These are phyloP conservation scores for Amniculicola lignicola DNA, from an alignment of 495 filamentous ascomycete genomes.

Conservation along the genomic window DNA sequence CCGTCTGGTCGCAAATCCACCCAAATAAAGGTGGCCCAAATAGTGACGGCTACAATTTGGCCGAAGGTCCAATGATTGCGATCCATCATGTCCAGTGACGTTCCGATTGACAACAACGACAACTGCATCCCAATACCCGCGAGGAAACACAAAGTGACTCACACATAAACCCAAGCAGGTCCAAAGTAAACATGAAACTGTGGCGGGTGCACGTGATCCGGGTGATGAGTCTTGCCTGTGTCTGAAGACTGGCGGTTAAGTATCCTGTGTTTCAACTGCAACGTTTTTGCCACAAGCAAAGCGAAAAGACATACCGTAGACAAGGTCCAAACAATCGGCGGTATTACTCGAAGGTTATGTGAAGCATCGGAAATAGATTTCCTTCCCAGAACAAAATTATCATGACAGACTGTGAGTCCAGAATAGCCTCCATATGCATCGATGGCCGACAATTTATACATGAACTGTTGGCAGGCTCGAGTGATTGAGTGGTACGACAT, in stretches of 20 bases:
- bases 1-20: too few relatives aligned
- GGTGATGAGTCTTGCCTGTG: too few relatives aligned
- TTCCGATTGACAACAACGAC: constrained; percentile 17
- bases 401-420: constrained; percentile 13
- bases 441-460: constrained; percentile 17
- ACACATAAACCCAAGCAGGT: neutral
- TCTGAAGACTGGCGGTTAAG: too few relatives aligned
- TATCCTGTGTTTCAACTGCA: too few relatives aligned
- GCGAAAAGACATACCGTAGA: constrained; percentile 4
- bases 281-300: neutral
- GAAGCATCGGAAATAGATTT: neutral
- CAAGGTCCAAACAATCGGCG: constrained; percentile 20
- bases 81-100: constrained; percentile 21
- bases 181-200: neutral
- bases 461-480: constrained; percentile 16
- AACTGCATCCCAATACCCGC: constrained; percentile 24
- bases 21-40: too few relatives aligned
- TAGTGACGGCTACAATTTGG: constrained; percentile 21
- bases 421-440: constrained; percentile 21
- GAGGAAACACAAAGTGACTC: constrained; percentile 10
- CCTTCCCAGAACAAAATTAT: constrained; percentile 4
- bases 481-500: constrained; percentile 13
- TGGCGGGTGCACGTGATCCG: neutral
- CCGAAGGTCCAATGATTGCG: constrained; percentile 15
- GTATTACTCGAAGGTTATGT: constrained; percentile 5